Evolutionary conservation across 768 basidiomycete species (phyloP).

Genomic region (Cyclocybe cylindracea): DNA sequence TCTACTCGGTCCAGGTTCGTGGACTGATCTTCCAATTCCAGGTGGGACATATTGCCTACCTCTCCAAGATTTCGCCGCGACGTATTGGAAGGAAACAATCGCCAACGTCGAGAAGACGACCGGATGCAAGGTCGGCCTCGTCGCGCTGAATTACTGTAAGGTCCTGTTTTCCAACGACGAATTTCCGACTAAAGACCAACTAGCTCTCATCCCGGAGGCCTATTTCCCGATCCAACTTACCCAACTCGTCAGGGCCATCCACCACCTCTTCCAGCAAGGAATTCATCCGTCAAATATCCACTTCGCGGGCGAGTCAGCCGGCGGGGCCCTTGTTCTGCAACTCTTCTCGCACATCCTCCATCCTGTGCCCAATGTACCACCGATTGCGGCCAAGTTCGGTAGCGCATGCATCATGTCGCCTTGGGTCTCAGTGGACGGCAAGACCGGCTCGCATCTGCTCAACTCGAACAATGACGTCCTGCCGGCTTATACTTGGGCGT

Average conservation of each 20-base stretch:
- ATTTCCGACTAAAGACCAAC: neutral
- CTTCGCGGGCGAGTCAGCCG: slow-evolving; percentile 35
- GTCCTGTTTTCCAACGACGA: neutral
- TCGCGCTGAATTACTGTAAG: slow-evolving; percentile 24
- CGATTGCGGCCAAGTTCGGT: slow-evolving; percentile 16
- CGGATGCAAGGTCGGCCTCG: slow-evolving; percentile 20
- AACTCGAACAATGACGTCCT: slow-evolving; percentile 27
- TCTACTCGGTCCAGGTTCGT: neutral
- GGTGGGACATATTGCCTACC: slow-evolving; percentile 30
- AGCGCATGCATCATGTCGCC: slow-evolving; percentile 34
- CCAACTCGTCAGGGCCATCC: slow-evolving; percentile 25
- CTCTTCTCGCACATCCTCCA: slow-evolving; percentile 32
- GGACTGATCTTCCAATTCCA: slow-evolving; percentile 2
- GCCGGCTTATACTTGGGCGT: slow-evolving; percentile 4
- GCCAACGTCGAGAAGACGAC: slow-evolving; percentile 10
- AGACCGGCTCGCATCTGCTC: slow-evolving; percentile 19
- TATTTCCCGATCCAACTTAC: slow-evolving; percentile 31
- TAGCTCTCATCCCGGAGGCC: slow-evolving; percentile 30
- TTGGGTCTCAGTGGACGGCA: slow-evolving; percentile 11
- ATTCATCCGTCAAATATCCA: slow-evolving; percentile 25
- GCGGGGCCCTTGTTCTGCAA: slow-evolving; percentile 30
- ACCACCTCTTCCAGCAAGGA: slow-evolving; percentile 26
- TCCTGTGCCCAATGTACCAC: slow-evolving; percentile 19
- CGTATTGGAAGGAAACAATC: slow-evolving; percentile 26
- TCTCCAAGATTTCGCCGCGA: slow-evolving; percentile 12